Percentiles rank a stretch among this genome's conserved stretches.
Conservation (phyloP, 768 basidiomycete genomes). For the Trametes sanguinea region DNA sequence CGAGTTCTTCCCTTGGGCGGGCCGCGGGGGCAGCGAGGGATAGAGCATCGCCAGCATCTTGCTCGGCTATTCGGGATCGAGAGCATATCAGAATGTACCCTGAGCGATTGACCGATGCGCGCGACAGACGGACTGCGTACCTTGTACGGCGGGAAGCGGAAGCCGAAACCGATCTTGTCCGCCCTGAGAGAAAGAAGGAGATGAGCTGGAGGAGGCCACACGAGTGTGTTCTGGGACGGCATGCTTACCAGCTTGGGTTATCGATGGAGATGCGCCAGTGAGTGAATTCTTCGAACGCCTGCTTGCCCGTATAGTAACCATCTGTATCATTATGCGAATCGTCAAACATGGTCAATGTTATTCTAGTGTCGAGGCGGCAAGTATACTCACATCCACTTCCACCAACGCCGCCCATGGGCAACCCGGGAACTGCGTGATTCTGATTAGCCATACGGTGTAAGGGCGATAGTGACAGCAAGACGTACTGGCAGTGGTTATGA, state of each 20-base stretch:
- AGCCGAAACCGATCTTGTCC: background rate
- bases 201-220: background rate
- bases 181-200: background rate
- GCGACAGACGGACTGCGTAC: background rate
- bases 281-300: constrained; percentile 74
- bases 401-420: background rate
- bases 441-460: background rate
- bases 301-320: constrained; percentile 72
- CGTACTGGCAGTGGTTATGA: background rate
- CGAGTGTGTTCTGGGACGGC: background rate
- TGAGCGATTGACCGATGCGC: too few species aligned
- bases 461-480: background rate
- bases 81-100: background rate
- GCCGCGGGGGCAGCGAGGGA: background rate
- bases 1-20: background rate
- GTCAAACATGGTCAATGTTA: too few species aligned
- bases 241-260: constrained; percentile 39
- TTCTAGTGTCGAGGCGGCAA: background rate
- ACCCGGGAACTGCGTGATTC: background rate
- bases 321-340: constrained; percentile 40
- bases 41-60: background rate
- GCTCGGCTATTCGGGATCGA: background rate
- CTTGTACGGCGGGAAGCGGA: background rate
- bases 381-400: background rate
- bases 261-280: constrained; percentile 61